Evolutionary conservation across 75 land plant genomes (phyloP), one percentile per base, ranked within the genome.

Genomic region (Cryptomeria japonica): DNA sequence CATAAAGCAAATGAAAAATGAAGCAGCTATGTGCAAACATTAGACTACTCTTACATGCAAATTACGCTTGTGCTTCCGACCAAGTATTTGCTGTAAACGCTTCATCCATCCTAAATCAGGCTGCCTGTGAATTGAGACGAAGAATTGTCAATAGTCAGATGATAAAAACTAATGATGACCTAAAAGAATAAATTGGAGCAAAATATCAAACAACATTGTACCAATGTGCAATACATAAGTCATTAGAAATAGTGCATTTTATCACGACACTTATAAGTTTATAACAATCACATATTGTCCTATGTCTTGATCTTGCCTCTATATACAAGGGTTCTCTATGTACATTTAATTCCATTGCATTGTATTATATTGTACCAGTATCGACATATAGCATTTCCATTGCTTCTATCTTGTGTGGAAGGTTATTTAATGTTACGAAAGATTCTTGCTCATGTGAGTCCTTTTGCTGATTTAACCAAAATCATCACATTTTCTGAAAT

Each of bases 71-170:
- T 97, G 99, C 90, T 94, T 98, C 73, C 99, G 95, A 78, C 99
- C 99, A 85, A 98, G 94, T 88, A 98, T 96, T 83, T 98, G 99
- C 70, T 98, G 95, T 37, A 98, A 89, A 80, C 97, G 92, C 91
- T 92, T 97, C 95, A 98, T 96, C 97, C 97, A 98, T 87, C 99
- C 99, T 87, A 98, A 87, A 87, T 98, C 98, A n/a, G 99, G 99
- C 61, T 94, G 98, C 86, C 99, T 98, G 92, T 73, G 46, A 19
- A n/a, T 82, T 82, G 53, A 46, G 15, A 44, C 3, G n/a, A 2
- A 32, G 22, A 80, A 80, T 41, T 44, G 84, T 19, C 15, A 44
- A 46, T 0, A n/a, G 34, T 82, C 4, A 25, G 32, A 82, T 46
- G 31, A 82, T 44, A 46, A 46, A n/a, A n/a, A 82, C n/a, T 79